Evolutionary conservation across 2,329 filamentous ascomycete genomes (phyloP), one percentile per base, ranked within the genome.

Genomic region (Fusarium austroafricanum): DNA sequence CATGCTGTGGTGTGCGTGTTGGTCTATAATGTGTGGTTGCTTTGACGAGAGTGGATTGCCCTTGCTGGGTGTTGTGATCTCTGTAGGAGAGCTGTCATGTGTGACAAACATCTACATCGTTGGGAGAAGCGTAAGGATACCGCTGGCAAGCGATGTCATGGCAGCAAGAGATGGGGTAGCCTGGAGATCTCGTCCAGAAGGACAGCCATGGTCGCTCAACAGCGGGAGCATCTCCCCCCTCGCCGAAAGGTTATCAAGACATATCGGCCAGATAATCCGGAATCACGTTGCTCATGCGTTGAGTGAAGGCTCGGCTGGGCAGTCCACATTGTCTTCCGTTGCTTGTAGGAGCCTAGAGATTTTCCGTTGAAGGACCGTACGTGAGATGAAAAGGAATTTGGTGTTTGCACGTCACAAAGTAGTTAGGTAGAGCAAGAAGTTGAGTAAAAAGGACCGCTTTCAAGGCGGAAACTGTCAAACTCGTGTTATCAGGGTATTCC

Each of bases 151-250:
- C 61, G 65, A 71, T 55, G 45, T 50, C 62, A 54, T 63, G 61
- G 43, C 52, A 64, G 50, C 44, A 55, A 46, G 28, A 61, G 58
- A 59, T 63, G 61, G 64, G 56, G 51, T 62, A 63, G 62, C 39
- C 45, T 60, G 57, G 60, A 64, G 51, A 71, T 73, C 70, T 69
- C 64, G 39, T 71, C 66, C 65, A 61, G 61, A 64, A 56, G 55
- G 59, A 53, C 53, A 55, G 33, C 40, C 58, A 44, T 43, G 65
- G 71, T 73, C 47, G 51, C 61, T 65, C 68, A 73, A 46, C 60
- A 67, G 64, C 66, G 65, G 70, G 59, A 66, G 61, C 62, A 70
- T 71, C 59, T 43, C 66, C 59, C 37, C 66, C 68, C 53, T 66
- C 46, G 60, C 61, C 55, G 51, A 66, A 71, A 44, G 45, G 33